These are phyloP conservation scores for Leucaena leucocephala DNA, from an alignment of 306 rosid genomes.

Conservation along the genomic window DNA sequence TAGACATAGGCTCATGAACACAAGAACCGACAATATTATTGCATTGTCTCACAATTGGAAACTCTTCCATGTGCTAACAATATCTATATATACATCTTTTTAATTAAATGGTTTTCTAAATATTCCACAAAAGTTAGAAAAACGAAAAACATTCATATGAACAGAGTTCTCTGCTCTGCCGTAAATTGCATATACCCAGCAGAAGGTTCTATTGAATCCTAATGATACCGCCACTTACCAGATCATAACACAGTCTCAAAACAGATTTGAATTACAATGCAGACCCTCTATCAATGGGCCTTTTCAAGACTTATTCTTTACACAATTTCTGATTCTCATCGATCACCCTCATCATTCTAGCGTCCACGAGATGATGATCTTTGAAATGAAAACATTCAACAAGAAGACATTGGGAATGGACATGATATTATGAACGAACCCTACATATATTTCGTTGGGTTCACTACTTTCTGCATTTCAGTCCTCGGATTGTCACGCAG, in stretches of 20 bases:
- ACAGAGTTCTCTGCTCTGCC: conserved; percentile 19
- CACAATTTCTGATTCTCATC: conserved; percentile 11
- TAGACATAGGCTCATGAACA: not conserved
- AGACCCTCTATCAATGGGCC: not conserved
- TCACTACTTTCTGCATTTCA: conserved; percentile 21
- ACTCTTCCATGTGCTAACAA: conserved; percentile 1
- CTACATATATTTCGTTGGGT: not conserved
- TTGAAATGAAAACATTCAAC: not conserved
- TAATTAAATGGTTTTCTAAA: conserved; percentile 3
- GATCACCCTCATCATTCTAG: conserved; percentile 14
- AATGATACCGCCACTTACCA: not conserved
- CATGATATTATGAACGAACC: not conserved
- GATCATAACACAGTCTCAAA: not conserved
- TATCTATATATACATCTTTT: not conserved
- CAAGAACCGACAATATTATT: not conserved
- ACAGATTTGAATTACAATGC: not conserved
- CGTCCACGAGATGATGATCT: not conserved
- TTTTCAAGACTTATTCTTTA: not conserved
- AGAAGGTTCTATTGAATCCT: not conserved
- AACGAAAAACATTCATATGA: conserved; percentile 8
- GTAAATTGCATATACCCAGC: not conserved
- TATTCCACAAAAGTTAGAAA: not conserved
- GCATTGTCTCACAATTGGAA: conserved; percentile 3
- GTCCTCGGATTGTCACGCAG: conserved; percentile 27
- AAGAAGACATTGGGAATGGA: not conserved